Percentiles rank a stretch among this genome's conserved stretches.
These are phyloP conservation scores for Aureobasidium sp. DNA, from an alignment of 2,329 filamentous ascomycete species.

Conservation along the genomic window DNA sequence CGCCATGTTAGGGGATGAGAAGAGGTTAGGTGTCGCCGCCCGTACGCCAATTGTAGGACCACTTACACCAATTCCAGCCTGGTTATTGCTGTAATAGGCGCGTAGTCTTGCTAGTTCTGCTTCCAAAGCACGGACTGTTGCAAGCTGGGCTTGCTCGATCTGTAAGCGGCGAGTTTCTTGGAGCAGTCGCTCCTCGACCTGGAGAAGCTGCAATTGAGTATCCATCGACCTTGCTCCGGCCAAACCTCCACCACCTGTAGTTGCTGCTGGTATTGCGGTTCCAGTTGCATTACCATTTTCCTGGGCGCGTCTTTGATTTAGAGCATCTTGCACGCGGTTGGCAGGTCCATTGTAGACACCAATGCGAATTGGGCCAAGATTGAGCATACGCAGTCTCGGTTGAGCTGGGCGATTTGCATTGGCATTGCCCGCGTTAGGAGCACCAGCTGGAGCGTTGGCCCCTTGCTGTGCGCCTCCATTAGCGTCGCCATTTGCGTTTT, in stretches of 20 bases:
- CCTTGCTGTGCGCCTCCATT: background rate
- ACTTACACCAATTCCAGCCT: conserved; percentile 14
- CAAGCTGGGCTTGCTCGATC: conserved; percentile 59
- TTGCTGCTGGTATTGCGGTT: conserved; percentile 21
- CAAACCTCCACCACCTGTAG: conserved; percentile 18
- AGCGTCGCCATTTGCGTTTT: background rate
- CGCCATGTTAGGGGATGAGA: background rate
- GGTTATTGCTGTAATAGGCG: conserved; percentile 26
- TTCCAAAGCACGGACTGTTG: conserved; percentile 60
- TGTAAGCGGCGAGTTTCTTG: conserved; percentile 60
- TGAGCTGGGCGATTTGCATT: conserved; percentile 4
- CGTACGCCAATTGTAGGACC: conserved; percentile 4
- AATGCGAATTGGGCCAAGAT: conserved; percentile 67
- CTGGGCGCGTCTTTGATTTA: conserved; percentile 13
- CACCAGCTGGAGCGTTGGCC: conserved; percentile 4
- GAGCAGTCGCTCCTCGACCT: conserved; percentile 62
- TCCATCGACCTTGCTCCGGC: conserved; percentile 23
- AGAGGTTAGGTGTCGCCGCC: background rate
- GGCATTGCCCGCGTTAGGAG: background rate
- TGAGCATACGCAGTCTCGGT: conserved; percentile 47
- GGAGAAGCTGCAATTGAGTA: conserved; percentile 51
- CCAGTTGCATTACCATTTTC: background rate
- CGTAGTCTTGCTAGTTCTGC: conserved; percentile 62
- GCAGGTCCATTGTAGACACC: conserved; percentile 58
- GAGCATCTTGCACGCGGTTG: conserved; percentile 39